Base-by-base conservation (phyloP, 2,329 filamentous ascomycete species). In the Alternaria consortialis region DNA sequence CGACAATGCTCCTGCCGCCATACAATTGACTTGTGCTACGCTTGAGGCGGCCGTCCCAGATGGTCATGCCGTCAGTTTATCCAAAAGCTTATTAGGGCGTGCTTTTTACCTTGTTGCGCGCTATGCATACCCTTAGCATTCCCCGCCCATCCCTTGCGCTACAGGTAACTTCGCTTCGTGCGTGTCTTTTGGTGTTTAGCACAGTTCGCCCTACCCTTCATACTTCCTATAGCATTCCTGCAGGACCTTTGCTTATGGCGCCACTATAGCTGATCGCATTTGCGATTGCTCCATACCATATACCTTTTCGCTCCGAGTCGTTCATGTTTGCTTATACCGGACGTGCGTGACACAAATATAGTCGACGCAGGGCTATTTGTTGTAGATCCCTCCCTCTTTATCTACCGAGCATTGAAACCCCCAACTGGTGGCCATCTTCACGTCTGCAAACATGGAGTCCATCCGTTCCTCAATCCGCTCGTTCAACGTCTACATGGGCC, bases 401-500 rank as follows among this genome's bases (percentile, higher is more conserved):
- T 48, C 15, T 53, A 57, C 32, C 42, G 56, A 57, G 50, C 47
- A 57, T 57, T 55, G 47, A 43, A 48, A 52, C 46, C 56, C 43
- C 56, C 56, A 47, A 29, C 11, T 34, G 46, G 44, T 43, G 40
- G 25, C 23, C 43, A 32, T 43, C 44, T 43, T 53, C 47, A 51
- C 44, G 31, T 42, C 12, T 47, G 40, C 34, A 51, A 70, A 37
- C 52, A 77, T 77, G 75, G 65, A 72, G 17, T 46, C 63, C 36
- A 52, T 73, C 48, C 65, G 64, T 20, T 59, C 52, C 20, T 62
- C 58, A 12, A 15, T 68, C 46, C 62, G 74, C 17, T 58, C 60
- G 11, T 53, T 75, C 60, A 75, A 78, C 53, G 53, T 39, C 27
- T 68, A 63, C 37, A 55, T 77, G 25, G 71, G 71, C 23, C 53